Evolutionary conservation across 495 filamentous ascomycete genomes (phyloP).

Genomic region (Pyrenula massariospora): DNA sequence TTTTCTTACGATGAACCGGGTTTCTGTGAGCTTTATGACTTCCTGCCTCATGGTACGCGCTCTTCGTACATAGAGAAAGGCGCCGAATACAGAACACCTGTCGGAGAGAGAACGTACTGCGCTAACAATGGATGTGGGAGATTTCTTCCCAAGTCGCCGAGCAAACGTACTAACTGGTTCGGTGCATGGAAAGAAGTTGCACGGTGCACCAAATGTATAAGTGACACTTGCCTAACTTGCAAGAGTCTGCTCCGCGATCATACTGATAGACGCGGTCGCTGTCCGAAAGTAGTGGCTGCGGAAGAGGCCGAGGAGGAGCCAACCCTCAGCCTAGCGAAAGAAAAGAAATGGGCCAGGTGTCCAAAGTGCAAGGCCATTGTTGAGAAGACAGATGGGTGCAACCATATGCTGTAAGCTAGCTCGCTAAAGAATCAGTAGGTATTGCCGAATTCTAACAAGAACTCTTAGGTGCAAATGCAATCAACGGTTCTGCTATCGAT

Average conservation of each 20-base stretch:
- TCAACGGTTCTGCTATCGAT: too few species aligned
- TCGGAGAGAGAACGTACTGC: not conserved
- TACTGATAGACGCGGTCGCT: not conserved
- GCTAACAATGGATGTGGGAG: not conserved
- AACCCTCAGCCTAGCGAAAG: not conserved
- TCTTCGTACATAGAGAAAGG: not conserved
- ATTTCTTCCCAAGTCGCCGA: too few species aligned
- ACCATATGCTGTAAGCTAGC: not conserved
- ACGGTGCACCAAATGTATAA: not conserved
- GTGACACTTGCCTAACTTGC: not conserved
- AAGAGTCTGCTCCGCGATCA: not conserved
- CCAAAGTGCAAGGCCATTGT: not conserved
- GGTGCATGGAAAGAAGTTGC: too few species aligned
- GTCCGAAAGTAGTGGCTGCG: not conserved
- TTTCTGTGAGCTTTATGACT: not conserved
- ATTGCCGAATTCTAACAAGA: too few species aligned
- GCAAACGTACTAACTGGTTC: too few species aligned
- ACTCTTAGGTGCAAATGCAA: too few species aligned
- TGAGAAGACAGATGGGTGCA: not conserved
- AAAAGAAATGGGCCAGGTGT: not conserved
- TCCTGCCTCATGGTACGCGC: not conserved
- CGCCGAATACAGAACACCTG: not conserved
- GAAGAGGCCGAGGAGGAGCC: not conserved
- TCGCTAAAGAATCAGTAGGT: too few species aligned
- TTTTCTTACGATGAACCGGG: not conserved